Percentiles rank a stretch among this genome's conserved stretches.
Conservation (phyloP, 139 green algal genomes). For the Limnomonas spitsbergensis region DNA sequence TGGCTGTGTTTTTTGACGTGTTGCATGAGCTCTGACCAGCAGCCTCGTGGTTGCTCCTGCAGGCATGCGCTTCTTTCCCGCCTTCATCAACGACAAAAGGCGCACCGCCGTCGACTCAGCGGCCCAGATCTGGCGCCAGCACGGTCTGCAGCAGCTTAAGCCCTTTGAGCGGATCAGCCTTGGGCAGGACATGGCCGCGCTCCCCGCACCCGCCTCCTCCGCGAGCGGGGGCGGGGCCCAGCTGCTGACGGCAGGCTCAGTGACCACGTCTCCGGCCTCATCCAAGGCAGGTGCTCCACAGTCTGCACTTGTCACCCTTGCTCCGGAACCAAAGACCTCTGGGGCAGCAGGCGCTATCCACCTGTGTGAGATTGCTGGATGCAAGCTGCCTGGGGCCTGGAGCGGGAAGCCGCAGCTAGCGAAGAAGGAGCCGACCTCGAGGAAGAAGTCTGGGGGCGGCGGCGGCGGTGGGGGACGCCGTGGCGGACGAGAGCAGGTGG, state of each 20-base stretch:
- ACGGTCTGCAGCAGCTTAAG: conserved; percentile 41
- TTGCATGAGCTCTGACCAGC: no score
- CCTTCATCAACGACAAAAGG: conserved; percentile 41
- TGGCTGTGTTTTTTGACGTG: no score
- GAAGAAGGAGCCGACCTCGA: no score
- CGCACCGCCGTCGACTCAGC: conserved; percentile 54
- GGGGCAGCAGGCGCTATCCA: background rate
- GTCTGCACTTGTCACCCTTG: no score
- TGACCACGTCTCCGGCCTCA: background rate
- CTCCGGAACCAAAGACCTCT: background rate
- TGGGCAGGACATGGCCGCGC: conserved; percentile 16
- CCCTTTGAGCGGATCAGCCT: conserved; percentile 33
- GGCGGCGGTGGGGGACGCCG: no score
- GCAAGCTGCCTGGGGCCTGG: conserved; percentile 10
- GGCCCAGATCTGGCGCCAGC: conserved; percentile 50
- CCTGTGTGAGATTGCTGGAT: background rate
- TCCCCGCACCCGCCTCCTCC: background rate
- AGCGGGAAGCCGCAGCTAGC: background rate
- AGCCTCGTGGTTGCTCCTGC: no score
- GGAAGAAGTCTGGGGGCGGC: no score
- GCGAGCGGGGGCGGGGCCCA: no score
- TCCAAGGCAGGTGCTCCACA: background rate
- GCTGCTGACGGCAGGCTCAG: background rate
- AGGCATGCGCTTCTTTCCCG: conserved; percentile 69
- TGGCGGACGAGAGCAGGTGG: no score